These are phyloP conservation scores for Spiromastix sp. DNA, from an alignment of 2,329 filamentous ascomycete species.

Conservation along the genomic window DNA sequence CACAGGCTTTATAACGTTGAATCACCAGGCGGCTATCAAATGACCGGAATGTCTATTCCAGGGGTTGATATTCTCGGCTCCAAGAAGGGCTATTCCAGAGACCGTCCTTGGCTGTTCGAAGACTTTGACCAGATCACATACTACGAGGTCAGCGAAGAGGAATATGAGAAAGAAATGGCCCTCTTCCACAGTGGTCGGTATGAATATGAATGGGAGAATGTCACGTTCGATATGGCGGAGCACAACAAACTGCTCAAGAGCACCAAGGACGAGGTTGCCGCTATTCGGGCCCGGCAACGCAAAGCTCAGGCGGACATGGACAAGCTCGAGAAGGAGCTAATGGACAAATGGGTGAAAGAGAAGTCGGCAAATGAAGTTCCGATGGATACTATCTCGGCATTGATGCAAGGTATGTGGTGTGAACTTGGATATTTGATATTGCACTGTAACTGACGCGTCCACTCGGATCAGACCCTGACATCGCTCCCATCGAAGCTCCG, in stretches of 20 bases:
- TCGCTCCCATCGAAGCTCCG: conserved; percentile 30
- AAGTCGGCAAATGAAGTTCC: conserved; percentile 41
- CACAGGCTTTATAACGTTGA: conserved; percentile 44
- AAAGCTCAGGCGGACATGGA: conserved; percentile 38
- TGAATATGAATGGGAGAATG: conserved; percentile 40
- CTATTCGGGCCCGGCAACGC: conserved; percentile 36
- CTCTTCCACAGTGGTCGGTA: conserved; percentile 43
- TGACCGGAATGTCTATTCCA: conserved; percentile 43
- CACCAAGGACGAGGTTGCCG: conserved; percentile 38
- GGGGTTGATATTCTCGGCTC: conserved; percentile 44
- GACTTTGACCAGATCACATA: conserved; percentile 49
- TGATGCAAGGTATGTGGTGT: conserved; percentile 34
- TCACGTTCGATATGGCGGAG: conserved; percentile 45
- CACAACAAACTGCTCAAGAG: conserved; percentile 41
- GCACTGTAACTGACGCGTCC: neutral
- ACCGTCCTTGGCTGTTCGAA: conserved; percentile 44
- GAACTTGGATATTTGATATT: neutral
- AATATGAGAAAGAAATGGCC: conserved; percentile 40
- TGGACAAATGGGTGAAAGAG: conserved; percentile 29
- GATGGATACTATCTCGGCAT: conserved; percentile 37
- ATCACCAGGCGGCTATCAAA: conserved; percentile 47
- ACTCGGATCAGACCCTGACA: conserved; percentile 22
- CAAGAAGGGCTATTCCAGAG: conserved; percentile 38
- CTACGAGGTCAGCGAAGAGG: conserved; percentile 42
- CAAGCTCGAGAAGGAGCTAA: conserved; percentile 24